These are phyloP conservation scores for Teratosphaeria zuluensis DNA, from an alignment of 2,329 filamentous ascomycete genomes.

Conservation along the genomic window DNA sequence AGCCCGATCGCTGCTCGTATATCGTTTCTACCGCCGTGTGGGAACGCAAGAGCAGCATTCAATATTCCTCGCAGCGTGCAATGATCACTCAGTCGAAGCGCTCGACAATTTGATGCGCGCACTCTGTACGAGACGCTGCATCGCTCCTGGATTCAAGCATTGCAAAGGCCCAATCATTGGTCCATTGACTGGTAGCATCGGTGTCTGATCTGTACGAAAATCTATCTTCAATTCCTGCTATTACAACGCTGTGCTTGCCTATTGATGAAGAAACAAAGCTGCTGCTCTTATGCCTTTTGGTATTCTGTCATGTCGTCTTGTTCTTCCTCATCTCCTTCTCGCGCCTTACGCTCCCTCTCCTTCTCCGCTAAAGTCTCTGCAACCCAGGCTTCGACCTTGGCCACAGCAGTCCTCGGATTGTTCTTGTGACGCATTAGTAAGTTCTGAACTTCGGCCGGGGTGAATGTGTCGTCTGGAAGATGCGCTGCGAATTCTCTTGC, in stretches of 20 bases:
- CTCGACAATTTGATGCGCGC: too few relatives aligned
- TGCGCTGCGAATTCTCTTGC: constrained; percentile 36
- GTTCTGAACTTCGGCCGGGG: constrained; percentile 45
- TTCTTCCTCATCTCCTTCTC: constrained; percentile 4
- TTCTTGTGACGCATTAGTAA: constrained; percentile 43
- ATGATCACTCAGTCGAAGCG: too few relatives aligned
- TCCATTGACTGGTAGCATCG: too few relatives aligned
- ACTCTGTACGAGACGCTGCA: too few relatives aligned
- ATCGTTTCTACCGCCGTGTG: too few relatives aligned
- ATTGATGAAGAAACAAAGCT: neutral
- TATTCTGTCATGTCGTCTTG: constrained; percentile 2
- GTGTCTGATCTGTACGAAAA: neutral
- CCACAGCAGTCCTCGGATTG: constrained; percentile 36
- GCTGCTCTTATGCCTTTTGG: neutral
- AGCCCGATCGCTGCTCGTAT: too few relatives aligned
- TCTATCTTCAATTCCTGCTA: neutral
- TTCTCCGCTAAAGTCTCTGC: constrained; percentile 18
- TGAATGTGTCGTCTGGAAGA: constrained; percentile 39
- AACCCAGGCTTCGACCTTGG: constrained; percentile 35
- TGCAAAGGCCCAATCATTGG: too few relatives aligned
- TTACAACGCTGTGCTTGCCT: neutral
- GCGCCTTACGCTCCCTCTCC: constrained; percentile 4
- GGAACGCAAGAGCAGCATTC: too few relatives aligned
- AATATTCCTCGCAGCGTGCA: too few relatives aligned
- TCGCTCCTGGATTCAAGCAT: too few relatives aligned